A percentile compares a stretch with the other conserved stretches of the same genome.
Conservation (phyloP, 345 rosid species). For the Ricinus communis region DNA sequence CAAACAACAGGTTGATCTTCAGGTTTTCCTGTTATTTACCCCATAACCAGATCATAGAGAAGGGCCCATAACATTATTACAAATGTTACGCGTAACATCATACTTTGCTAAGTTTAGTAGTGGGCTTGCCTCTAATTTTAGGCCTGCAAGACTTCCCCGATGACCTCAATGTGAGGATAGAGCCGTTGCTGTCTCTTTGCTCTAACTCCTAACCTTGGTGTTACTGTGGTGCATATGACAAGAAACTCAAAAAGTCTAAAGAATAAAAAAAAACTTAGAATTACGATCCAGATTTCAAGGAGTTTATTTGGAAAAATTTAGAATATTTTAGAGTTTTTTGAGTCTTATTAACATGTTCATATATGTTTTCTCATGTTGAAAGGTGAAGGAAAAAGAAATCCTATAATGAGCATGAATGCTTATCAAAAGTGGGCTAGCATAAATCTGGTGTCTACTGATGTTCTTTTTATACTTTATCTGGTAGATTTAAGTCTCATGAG, state of each 20-base stretch:
- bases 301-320: too few species aligned
- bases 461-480: neutral
- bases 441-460: neutral
- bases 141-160: neutral
- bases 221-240: neutral
- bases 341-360: too few species aligned
- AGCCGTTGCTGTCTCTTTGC: neutral
- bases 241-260: too few species aligned
- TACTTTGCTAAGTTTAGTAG: neutral
- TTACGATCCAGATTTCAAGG: too few species aligned
- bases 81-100: slow-evolving; percentile 1
- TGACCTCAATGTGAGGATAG: slow-evolving; percentile 1
- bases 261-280: too few species aligned
- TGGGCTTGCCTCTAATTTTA: too few species aligned
- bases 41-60: too few species aligned
- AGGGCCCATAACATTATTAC: too few species aligned
- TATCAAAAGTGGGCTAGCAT: neutral
- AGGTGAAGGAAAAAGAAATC: neutral
- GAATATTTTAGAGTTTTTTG: too few species aligned
- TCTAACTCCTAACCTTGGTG: neutral
- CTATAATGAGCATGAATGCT: neutral
- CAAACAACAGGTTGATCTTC: too few species aligned
- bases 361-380: slow-evolving; percentile 2
- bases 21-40: too few species aligned
- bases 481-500: neutral